These are phyloP conservation scores for Geotrichum fermentans DNA, from an alignment of 1,139 yeast genomes.

Conservation along the genomic window DNA sequence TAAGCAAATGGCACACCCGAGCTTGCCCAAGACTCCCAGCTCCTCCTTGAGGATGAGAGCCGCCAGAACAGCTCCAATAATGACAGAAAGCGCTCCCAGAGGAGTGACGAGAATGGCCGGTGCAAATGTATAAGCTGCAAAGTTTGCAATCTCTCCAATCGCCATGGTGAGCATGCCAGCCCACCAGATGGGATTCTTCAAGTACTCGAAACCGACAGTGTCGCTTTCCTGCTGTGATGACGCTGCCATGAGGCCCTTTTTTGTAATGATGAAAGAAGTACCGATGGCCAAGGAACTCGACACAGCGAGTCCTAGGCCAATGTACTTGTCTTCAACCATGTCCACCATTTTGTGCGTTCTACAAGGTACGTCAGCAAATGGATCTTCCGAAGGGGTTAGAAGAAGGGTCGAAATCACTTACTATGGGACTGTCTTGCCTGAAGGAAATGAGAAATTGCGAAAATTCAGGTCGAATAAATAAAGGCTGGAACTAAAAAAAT, in stretches of 20 bases:
- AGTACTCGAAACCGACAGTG: conserved; percentile 68
- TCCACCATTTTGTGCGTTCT: conserved; percentile 13
- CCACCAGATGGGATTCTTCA: conserved; percentile 91
- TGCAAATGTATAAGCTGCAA: conserved; percentile 93
- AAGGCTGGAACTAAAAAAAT: too few relatives aligned
- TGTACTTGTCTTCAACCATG: conserved; percentile 67
- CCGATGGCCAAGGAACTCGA: conserved; percentile 88
- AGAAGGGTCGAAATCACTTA: not conserved
- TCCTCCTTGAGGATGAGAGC: conserved; percentile 81
- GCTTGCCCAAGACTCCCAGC: conserved; percentile 80
- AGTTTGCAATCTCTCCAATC: conserved; percentile 84
- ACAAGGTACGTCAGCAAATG: too few relatives aligned
- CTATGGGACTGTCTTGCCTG: too few relatives aligned
- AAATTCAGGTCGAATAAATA: too few relatives aligned
- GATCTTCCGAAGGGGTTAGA: not conserved
- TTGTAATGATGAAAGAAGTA: conserved; percentile 82
- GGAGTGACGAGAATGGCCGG: conserved; percentile 93
- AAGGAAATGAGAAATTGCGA: too few relatives aligned
- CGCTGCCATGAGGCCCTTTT: conserved; percentile 77
- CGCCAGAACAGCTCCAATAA: conserved; percentile 82
- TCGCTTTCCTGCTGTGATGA: conserved; percentile 58
- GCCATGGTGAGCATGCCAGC: conserved; percentile 92
- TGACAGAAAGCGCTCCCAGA: conserved; percentile 82
- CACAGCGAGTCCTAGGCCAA: conserved; percentile 84
- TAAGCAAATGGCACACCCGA: conserved; percentile 90